Base-by-base conservation (phyloP, 2,329 filamentous ascomycete species). In the Sarocladiaceae sp. region DNA sequence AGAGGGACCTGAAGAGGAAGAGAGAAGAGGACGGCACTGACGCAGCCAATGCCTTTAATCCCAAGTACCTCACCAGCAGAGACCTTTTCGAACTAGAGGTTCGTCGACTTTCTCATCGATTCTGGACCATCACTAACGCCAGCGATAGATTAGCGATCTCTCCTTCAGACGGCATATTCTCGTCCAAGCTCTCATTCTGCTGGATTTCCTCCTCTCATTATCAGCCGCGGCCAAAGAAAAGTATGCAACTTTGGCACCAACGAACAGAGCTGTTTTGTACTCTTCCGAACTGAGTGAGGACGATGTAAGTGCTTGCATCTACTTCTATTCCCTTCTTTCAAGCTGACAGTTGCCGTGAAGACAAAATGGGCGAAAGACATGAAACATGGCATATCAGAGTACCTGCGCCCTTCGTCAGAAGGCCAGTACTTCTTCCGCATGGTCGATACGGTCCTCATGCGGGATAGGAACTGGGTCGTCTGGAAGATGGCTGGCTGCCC, bases 381-480 rank as follows among this genome's bases (percentile, higher is more conserved):
- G 69, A 89, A 89, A 58, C 76, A 75, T 29, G 73, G 74, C 6
- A 95, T 97, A 55, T 85, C 85, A 47, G 80, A 81, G 47, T 95
- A 96, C 63, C 76, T 98, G 46, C 85, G 85, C 58, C 76, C 83
- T 54, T 87, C 87, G 16, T 68, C 74, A 33, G 90, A 95, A 57
- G 93, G 93, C 23, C 86, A 88, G 51, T 95, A 95, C 64, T 98
- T 97, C 64, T 85, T 89, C 65, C 84, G 93, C 31, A 95, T 97
- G 80, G 89, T 98, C 24, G 91, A 97, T 61, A 97, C 90, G 11
- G 91, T 98, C 24, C 78, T 98, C 23, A 88, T 88, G 19, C 78
- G 93, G 50, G 93, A 99, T 64, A 97, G 96, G 70, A 96, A 97
- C 60, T 98, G 94, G 94, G 89, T 94, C 34, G 84, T 89, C 50